These are phyloP conservation scores for Alternaria sp. DNA, from an alignment of 2,329 filamentous ascomycete genomes.

Conservation along the genomic window DNA sequence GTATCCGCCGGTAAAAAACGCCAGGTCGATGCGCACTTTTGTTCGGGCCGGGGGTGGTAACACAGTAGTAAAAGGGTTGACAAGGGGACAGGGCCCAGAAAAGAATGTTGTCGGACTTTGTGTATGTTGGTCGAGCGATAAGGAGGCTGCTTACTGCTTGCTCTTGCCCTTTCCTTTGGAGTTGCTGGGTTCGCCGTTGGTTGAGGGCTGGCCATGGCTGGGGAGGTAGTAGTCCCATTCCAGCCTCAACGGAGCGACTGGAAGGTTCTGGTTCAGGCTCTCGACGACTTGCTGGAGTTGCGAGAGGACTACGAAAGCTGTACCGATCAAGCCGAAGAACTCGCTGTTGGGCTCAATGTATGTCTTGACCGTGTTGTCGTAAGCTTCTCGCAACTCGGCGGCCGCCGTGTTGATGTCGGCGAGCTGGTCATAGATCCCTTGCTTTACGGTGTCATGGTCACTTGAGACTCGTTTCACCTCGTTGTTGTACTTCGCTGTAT, in stretches of 20 bases:
- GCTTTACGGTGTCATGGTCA: background rate
- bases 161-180: background rate
- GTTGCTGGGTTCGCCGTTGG: background rate
- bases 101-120: background rate
- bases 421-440: background rate
- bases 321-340: conserved; percentile 3
- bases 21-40: background rate
- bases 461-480: background rate
- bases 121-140: background rate
- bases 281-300: conserved; percentile 15
- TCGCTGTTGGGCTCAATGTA: conserved; percentile 14
- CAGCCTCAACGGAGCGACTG: conserved; percentile 1
- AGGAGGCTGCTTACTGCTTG: background rate
- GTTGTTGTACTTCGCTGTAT: background rate
- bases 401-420: background rate
- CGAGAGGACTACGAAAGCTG: background rate
- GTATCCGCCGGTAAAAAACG: background rate
- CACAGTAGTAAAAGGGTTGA: background rate
- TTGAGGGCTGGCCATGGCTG: background rate
- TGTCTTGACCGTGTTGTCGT: conserved; percentile 3
- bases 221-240: conserved; percentile 1
- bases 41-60: background rate
- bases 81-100: background rate
- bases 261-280: conserved; percentile 16
- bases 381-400: background rate